Evolutionary conservation across 2,329 filamentous ascomycete genomes (phyloP).

Genomic region (Pestalotiopsis sp.): DNA sequence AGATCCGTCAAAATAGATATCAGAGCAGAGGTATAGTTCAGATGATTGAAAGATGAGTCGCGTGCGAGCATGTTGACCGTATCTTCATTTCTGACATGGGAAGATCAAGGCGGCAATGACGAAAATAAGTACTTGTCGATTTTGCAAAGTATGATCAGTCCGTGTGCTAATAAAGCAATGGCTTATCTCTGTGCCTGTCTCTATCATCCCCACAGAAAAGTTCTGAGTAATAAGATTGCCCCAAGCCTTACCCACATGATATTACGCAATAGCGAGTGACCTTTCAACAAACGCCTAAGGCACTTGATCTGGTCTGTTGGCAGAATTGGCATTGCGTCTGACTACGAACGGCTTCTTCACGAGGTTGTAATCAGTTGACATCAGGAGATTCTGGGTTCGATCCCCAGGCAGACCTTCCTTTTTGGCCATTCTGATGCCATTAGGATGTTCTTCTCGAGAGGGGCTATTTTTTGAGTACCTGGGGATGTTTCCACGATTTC

Average conservation of each 20-base stretch:
- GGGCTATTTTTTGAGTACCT: too few species aligned
- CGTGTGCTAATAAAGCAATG: too few species aligned
- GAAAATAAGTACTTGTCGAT: too few species aligned
- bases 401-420: neutral
- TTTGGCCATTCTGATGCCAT: neutral
- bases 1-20: neutral
- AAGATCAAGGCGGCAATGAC: too few species aligned
- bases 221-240: too few species aligned
- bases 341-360: neutral
- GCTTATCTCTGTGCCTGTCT: too few species aligned
- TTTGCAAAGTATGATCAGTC: too few species aligned
- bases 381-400: neutral
- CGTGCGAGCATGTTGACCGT: too few species aligned
- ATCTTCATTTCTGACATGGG: too few species aligned
- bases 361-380: neutral
- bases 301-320: neutral
- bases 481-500: neutral
- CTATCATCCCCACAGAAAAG: too few species aligned
- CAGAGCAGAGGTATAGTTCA: neutral
- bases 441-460: neutral
- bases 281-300: neutral
- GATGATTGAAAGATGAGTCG: neutral
- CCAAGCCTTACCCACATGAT: too few species aligned
- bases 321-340: neutral
- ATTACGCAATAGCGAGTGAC: neutral